These are phyloP conservation scores for Arxiozyma bovina DNA, from an alignment of 1,139 yeast genomes.

Conservation along the genomic window DNA sequence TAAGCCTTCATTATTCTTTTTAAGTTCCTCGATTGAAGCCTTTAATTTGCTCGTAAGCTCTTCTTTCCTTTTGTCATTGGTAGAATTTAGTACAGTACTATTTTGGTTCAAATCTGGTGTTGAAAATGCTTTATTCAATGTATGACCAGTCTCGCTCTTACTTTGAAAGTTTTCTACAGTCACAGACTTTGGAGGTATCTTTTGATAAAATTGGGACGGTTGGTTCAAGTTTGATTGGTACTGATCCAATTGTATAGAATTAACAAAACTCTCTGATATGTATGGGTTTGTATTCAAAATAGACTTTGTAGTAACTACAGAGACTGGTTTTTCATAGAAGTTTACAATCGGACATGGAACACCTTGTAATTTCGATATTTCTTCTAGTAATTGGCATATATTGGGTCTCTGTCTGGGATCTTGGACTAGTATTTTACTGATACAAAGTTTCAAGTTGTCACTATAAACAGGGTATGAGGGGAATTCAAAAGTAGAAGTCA, in stretches of 20 bases:
- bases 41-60: neutral
- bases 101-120: neutral
- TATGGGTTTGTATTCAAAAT: neutral
- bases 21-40: neutral
- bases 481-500: constrained; percentile 57
- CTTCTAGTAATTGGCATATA: constrained; percentile 58
- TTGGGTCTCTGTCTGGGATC: constrained; percentile 69
- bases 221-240: neutral
- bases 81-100: neutral
- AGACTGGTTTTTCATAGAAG: constrained; percentile 15
- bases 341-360: constrained; percentile 41
- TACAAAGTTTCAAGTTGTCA: constrained; percentile 47
- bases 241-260: neutral
- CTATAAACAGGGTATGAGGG: constrained; percentile 42
- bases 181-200: neutral
- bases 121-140: neutral
- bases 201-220: neutral
- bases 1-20: neutral
- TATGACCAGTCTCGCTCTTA: neutral
- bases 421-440: constrained; percentile 54
- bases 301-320: neutral
- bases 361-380: constrained; percentile 53
- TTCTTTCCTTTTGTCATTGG: neutral
- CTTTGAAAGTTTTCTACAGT: neutral
- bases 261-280: neutral